Evolutionary conservation across 768 basidiomycete genomes (phyloP).

Genomic region (Psilocybe subaeruginosa): DNA sequence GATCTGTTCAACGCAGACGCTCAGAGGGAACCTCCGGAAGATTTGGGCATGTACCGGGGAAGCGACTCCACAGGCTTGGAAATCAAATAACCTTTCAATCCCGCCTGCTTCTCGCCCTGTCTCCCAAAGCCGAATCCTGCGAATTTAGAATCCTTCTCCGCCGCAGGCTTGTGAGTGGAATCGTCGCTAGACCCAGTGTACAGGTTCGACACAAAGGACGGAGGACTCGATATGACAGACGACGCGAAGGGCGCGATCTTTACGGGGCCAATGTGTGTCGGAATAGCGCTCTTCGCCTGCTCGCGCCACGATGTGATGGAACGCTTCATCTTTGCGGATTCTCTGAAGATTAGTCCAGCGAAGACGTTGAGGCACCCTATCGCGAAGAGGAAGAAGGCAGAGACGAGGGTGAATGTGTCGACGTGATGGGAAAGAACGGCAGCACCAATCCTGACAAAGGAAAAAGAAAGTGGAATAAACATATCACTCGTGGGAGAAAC

Average conservation of each 20-base stretch:
- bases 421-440: constrained; percentile 79
- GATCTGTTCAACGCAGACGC: neutral
- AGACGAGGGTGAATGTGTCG: constrained; percentile 86
- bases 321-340: constrained; percentile 60
- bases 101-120: constrained; percentile 76
- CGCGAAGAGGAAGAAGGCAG: constrained; percentile 91
- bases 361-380: constrained; percentile 89
- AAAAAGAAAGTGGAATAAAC: neutral
- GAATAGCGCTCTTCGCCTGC: constrained; percentile 54
- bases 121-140: constrained; percentile 78
- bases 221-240: constrained; percentile 26
- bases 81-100: constrained; percentile 62
- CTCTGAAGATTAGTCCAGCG: constrained; percentile 73
- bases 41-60: constrained; percentile 49
- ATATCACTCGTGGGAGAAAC: neutral
- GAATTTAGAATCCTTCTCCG: constrained; percentile 30
- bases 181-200: constrained; percentile 25
- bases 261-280: constrained; percentile 44
- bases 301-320: constrained; percentile 68
- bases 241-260: constrained; percentile 37
- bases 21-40: neutral
- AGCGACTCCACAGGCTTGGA: constrained; percentile 64
- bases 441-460: constrained; percentile 57
- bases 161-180: neutral
- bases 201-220: constrained; percentile 40